Conservation (phyloP, 2,329 filamentous ascomycete genomes). For the Sporothrix phasma region DNA sequence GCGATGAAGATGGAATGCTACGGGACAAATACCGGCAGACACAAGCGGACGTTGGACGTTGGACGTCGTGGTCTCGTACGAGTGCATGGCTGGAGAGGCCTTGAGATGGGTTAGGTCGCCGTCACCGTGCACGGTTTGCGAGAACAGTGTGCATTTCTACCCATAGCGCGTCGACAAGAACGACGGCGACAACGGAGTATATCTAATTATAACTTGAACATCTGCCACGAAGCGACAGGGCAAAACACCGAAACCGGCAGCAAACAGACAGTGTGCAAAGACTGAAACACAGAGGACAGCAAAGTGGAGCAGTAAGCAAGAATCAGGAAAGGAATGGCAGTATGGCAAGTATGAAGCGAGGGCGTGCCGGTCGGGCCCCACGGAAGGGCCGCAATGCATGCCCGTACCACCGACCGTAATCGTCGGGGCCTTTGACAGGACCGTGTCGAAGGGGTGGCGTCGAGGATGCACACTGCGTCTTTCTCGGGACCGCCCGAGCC, state of each 20-base stretch:
- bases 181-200: background rate
- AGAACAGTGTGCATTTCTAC: background rate
- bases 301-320: background rate
- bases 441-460: background rate
- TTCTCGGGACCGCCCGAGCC: background rate
- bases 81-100: too few species aligned
- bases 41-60: too few species aligned
- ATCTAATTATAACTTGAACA: slow-evolving; percentile 5
- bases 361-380: background rate
- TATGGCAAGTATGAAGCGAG: background rate
- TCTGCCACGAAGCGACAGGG: background rate
- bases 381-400: too few species aligned
- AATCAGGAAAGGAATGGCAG: background rate
- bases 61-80: too few species aligned
- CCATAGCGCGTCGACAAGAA: background rate
- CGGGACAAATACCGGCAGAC: background rate
- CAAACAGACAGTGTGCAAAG: background rate
- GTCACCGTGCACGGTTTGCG: background rate
- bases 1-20: background rate
- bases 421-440: background rate
- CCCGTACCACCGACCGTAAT: too few species aligned
- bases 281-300: background rate
- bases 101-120: too few species aligned
- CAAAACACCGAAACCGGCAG: background rate
- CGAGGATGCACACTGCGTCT: background rate